Evolutionary conservation across 108 stramenopile species (phyloP), one percentile per base, ranked within the genome.

Genomic region (Cyclotella sp.): DNA sequence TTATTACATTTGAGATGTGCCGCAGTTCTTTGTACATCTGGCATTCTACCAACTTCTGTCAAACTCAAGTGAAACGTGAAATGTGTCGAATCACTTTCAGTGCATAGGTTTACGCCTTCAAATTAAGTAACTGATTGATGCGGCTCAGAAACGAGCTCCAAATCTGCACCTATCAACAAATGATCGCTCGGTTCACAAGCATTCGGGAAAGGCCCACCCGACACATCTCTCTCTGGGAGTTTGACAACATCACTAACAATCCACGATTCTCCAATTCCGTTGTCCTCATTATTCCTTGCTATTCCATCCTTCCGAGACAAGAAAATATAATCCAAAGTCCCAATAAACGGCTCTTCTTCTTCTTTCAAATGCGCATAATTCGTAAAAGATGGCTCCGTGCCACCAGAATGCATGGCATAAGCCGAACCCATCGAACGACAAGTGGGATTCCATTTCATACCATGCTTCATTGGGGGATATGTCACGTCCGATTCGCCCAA

Each of bases 251-350:
- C 75, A 15, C 63, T 43, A 11, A 95, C 94, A 19, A 75, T 78
- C 93, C 94, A 95, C 53, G 24, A 59, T 19, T 68, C 28, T 26
- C 67, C 63, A 30, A 0, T 39, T 0, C n/a, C 46, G 19, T 55
- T 40, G 55, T 18, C 30, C 26, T n/a, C 34, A 34, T 63, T 16
- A 39, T 26, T 69, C 3, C 30, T 27, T 45, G 19, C 40, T 11
- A 40, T 51, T 40, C 76, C 41, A 16, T 84, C 84, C 53, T 83
- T 81, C 26, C 78, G 60, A 19, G 90, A 91, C 24, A 91, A 55
- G 55, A 98, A 97, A 46, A 98, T 93, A 73, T 98, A 98, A 81
- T 98, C 97, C 19, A 98, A 76, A 0, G 95, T 95, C 59, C 94
- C 96, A 68, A 97, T 93, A 59, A 97, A 98, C 14, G 88, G 83